A percentile compares a stretch with the other conserved stretches of the same genome.
phyloP scores from a whole-genome alignment of 371 early-diverging fungal genomes.

The Mucor irregularis region DNA sequence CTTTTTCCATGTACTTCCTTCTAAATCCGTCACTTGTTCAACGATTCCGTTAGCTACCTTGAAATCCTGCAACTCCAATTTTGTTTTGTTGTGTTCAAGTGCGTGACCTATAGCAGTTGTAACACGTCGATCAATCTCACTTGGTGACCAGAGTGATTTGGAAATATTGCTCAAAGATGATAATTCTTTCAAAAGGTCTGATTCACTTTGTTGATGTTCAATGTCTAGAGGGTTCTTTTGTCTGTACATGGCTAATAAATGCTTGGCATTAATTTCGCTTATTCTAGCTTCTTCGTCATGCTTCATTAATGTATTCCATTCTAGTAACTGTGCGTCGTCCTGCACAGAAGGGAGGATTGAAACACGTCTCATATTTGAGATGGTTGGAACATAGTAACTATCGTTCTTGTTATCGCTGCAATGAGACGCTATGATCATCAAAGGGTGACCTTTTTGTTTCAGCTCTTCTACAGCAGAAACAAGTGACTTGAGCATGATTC shows the following conservation, averaged over 20 bases:
- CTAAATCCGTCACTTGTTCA: constrained; percentile 8
- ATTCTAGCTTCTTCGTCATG: constrained; percentile 37
- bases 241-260: constrained; percentile 27
- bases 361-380: constrained; percentile 29
- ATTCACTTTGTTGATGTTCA: background rate
- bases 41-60: constrained; percentile 25
- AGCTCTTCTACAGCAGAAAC: constrained; percentile 42
- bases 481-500: constrained; percentile 40
- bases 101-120: constrained; percentile 39
- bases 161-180: constrained; percentile 26
- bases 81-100: constrained; percentile 15
- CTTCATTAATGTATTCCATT: constrained; percentile 28
- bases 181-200: constrained; percentile 8
- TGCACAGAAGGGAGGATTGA: constrained; percentile 24
- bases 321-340: constrained; percentile 4
- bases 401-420: constrained; percentile 24
- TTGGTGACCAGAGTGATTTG: constrained; percentile 36
- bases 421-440: constrained; percentile 49
- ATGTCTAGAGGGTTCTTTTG: constrained; percentile 22
- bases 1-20: constrained; percentile 8
- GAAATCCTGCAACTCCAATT: constrained; percentile 28
- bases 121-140: constrained; percentile 36
- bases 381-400: constrained; percentile 4
- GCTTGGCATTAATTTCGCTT: constrained; percentile 50
- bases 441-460: constrained; percentile 43